Percentiles rank a stretch among this genome's conserved stretches.
These are phyloP conservation scores for Phytophthora podocarpi DNA, from an alignment of 352 stramenopile species.

Conservation along the genomic window DNA sequence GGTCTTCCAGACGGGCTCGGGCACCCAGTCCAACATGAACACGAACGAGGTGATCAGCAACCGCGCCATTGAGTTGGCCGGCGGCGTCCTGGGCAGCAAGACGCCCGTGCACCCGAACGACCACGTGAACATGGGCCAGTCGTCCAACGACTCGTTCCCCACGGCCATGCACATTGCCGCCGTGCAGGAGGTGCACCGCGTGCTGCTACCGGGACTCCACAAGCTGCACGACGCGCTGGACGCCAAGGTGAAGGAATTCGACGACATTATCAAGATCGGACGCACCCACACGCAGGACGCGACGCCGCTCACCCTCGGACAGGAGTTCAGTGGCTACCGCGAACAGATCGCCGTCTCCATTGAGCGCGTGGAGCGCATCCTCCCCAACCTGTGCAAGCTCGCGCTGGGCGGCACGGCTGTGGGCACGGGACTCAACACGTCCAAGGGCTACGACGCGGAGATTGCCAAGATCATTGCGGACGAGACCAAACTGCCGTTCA, in stretches of 20 bases:
- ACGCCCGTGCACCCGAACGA: constrained; percentile 94
- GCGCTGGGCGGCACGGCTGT: constrained; percentile 95
- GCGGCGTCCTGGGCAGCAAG: constrained; percentile 61
- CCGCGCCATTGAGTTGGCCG: constrained; percentile 62
- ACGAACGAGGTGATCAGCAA: constrained; percentile 82
- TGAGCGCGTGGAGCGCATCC: constrained; percentile 76
- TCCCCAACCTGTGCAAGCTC: constrained; percentile 92
- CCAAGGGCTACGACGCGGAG: constrained; percentile 92
- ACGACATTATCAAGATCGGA: constrained; percentile 97
- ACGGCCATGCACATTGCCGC: constrained; percentile 97
- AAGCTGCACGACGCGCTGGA: constrained; percentile 86
- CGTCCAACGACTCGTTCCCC: constrained; percentile 96
- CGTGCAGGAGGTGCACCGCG: constrained; percentile 86
- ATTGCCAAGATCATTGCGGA: constrained; percentile 94
- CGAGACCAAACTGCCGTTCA: constrained; percentile 93
- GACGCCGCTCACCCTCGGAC: constrained; percentile 95
- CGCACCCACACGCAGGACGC: constrained; percentile 96
- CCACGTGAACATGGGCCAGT: constrained; percentile 98
- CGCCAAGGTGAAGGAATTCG: constrained; percentile 91
- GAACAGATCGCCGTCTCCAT: constrained; percentile 93
- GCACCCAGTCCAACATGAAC: constrained; percentile 83
- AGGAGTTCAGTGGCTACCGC: constrained; percentile 97
- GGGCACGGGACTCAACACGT: constrained; percentile 93
- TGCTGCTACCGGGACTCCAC: constrained; percentile 75
- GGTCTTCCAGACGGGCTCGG: constrained; percentile 76